A percentile compares a stretch with the other conserved stretches of the same genome.
Evolutionary conservation across 108 stramenopile species (phyloP).

Genomic region (Mayamaea pseudoterrestris): DNA sequence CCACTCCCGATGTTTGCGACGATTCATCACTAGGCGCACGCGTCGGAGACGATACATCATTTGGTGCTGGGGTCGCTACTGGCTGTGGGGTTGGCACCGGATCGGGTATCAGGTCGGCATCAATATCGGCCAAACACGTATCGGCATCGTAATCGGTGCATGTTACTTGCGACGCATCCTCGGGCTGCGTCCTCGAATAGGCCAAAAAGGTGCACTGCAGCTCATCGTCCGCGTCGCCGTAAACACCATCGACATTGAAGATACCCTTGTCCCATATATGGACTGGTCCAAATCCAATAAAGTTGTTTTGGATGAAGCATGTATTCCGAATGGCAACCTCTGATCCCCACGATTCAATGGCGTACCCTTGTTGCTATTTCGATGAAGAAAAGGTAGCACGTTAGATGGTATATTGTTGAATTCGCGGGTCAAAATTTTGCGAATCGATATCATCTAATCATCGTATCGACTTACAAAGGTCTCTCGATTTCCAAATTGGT

Average conservation of each 20-base stretch:
- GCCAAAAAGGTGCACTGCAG: not conserved
- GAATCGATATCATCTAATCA: not conserved
- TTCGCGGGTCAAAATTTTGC: not conserved
- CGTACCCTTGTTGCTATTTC: not conserved
- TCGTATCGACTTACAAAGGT: not conserved
- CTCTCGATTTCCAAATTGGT: not conserved
- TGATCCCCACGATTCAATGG: not conserved
- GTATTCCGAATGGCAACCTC: not conserved
- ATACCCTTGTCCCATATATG: not conserved
- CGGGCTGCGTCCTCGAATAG: not conserved
- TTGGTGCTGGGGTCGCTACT: not conserved
- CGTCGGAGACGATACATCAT: not conserved
- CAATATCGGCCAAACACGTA: not conserved
- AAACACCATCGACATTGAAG: not conserved
- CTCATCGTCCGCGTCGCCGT: not conserved
- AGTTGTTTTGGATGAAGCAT: slow-evolving; percentile 4
- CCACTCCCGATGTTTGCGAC: not conserved
- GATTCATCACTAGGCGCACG: not conserved
- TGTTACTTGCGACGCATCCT: not conserved
- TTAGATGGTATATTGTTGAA: no score
- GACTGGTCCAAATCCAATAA: slow-evolving; percentile 1
- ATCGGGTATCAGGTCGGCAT: not conserved
- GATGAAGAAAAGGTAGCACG: not conserved
- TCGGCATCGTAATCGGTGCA: not conserved
- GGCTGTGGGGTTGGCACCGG: not conserved